Conservation (phyloP, 345 rosid genomes). For the Kandelia obovata region DNA sequence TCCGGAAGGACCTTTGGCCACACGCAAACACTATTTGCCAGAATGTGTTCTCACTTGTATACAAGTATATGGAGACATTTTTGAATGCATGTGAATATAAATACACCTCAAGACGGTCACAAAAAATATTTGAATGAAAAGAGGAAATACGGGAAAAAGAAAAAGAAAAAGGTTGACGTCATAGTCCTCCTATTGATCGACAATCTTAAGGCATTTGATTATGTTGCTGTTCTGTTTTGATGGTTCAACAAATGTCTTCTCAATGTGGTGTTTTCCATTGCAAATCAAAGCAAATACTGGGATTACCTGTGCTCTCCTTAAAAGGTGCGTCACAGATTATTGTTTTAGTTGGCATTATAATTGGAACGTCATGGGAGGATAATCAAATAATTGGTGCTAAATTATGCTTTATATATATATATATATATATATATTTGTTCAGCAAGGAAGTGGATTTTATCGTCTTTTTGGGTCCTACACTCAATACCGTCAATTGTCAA, state of each 20-base stretch:
- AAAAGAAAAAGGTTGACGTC: neutral
- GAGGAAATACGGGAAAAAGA: neutral
- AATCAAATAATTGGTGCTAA: constrained; percentile 3
- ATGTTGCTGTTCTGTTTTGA: neutral
- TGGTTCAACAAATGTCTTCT: too few relatives aligned
- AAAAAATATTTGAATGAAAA: too few relatives aligned
- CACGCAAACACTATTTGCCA: too few relatives aligned
- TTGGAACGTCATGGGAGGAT: constrained; percentile 1
- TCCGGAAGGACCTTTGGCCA: too few relatives aligned
- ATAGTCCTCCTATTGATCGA: constrained; percentile 17
- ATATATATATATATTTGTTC: neutral
- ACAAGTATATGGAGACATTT: too few relatives aligned
- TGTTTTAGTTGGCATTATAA: constrained; percentile 10
- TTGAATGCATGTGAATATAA: too few relatives aligned
- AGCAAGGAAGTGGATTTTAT: neutral
- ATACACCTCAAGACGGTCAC: too few relatives aligned
- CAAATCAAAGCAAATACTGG: neutral
- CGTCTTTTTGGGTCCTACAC: constrained; percentile 1
- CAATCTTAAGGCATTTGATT: neutral
- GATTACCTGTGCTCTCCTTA: neutral
- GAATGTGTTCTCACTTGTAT: too few relatives aligned
- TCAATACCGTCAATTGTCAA: neutral
- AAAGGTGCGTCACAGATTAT: constrained; percentile 9
- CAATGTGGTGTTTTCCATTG: too few relatives aligned
- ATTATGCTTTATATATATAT: neutral